A percentile compares a stretch with the other conserved stretches of the same genome.
Evolutionary conservation across 2,329 filamentous ascomycete species (phyloP).

Genomic region (Aureobasidium sp.): DNA sequence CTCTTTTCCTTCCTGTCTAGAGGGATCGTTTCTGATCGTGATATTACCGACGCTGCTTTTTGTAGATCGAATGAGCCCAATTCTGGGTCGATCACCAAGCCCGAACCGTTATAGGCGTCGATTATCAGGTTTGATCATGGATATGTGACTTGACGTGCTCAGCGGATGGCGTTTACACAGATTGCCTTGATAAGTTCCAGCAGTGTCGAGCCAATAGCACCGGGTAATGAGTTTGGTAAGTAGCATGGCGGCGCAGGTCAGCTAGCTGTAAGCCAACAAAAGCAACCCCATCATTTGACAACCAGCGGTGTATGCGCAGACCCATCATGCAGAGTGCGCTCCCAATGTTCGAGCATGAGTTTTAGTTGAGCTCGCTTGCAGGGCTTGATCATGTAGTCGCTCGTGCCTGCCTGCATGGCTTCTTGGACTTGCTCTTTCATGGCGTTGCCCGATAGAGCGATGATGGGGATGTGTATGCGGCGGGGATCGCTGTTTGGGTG

Average conservation of each 20-base stretch:
- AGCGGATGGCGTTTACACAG: neutral
- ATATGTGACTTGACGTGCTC: neutral
- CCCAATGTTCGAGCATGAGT: constrained; percentile 12
- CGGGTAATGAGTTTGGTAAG: neutral
- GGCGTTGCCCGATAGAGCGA: constrained; percentile 14
- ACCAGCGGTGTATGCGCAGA: constrained; percentile 1
- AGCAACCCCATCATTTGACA: neutral
- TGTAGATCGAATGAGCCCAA: too few species aligned
- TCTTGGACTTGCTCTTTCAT: constrained; percentile 14
- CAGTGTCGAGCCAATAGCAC: neutral
- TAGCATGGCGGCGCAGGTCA: neutral
- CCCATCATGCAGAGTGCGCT: constrained; percentile 6
- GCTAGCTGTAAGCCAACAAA: neutral
- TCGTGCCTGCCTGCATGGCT: constrained; percentile 12
- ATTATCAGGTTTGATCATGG: neutral
- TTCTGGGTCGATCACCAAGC: too few species aligned
- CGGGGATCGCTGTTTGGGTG: neutral
- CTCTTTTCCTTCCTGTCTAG: too few species aligned
- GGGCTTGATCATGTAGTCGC: constrained; percentile 15
- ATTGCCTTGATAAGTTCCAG: neutral
- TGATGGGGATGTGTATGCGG: constrained; percentile 4
- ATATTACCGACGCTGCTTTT: too few species aligned
- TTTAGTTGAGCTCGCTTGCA: constrained; percentile 9
- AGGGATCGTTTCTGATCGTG: too few species aligned
- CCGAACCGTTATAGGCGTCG: too few species aligned